These are phyloP conservation scores for Termitomyces sp. DNA, from an alignment of 768 basidiomycete species.

Conservation along the genomic window DNA sequence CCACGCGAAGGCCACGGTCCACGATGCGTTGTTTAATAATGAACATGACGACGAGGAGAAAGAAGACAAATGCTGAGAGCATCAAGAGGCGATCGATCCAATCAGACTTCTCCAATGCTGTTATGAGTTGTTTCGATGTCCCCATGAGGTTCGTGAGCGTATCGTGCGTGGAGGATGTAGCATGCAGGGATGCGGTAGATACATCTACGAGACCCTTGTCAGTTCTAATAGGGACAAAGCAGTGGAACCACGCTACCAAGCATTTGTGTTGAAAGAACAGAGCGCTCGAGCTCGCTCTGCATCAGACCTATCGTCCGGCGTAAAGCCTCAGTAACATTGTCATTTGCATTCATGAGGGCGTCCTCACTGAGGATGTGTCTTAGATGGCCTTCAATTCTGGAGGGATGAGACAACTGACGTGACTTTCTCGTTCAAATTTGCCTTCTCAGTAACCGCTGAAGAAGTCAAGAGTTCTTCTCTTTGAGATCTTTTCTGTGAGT, in stretches of 20 bases:
- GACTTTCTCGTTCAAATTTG: conserved; percentile 48
- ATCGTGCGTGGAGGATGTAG: conserved; percentile 75
- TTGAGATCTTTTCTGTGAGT: conserved; percentile 49
- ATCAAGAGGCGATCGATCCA: conserved; percentile 89
- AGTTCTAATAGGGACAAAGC: not conserved
- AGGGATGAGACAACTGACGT: conserved; percentile 36
- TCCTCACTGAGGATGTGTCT: conserved; percentile 52
- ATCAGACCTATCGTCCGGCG: conserved; percentile 80
- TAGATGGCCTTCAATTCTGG: not conserved
- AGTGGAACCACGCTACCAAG: conserved; percentile 46
- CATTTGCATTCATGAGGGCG: conserved; percentile 80
- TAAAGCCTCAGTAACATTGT: conserved; percentile 83
- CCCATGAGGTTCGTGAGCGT: conserved; percentile 62
- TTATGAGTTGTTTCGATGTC: conserved; percentile 81
- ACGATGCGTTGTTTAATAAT: conserved; percentile 86
- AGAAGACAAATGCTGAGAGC: conserved; percentile 73
- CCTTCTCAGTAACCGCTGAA: conserved; percentile 43
- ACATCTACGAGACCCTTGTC: conserved; percentile 42
- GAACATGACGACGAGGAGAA: conserved; percentile 77
- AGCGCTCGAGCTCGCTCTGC: conserved; percentile 89
- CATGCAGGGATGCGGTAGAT: conserved; percentile 71
- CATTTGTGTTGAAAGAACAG: conserved; percentile 80
- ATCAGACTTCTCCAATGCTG: conserved; percentile 84
- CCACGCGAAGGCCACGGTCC: conserved; percentile 71
- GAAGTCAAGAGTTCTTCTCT: conserved; percentile 67